Percentiles rank a stretch among this genome's conserved stretches.
phyloP scores from a whole-genome alignment of 345 rosid species.

The Cardamine chenopodiifolia region DNA sequence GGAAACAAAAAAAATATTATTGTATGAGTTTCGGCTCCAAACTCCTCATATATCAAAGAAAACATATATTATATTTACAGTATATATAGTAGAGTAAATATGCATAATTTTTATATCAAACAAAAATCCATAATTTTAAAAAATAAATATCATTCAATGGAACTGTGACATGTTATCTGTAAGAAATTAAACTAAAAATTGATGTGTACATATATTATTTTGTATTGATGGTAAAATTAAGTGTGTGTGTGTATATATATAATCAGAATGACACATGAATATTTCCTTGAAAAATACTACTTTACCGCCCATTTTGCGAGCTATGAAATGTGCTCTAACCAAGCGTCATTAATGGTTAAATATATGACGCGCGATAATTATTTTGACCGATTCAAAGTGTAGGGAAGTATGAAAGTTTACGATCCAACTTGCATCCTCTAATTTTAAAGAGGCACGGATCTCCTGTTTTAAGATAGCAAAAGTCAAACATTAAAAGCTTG shows the following conservation, averaged over 20 bases:
- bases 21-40: neutral
- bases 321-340: neutral
- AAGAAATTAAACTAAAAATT: neutral
- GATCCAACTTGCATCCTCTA: conserved; percentile 32
- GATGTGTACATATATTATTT: neutral
- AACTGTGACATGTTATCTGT: neutral
- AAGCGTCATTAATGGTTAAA: conserved; percentile 15
- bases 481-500: conserved; percentile 37
- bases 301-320: neutral
- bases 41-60: neutral
- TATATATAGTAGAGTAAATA: too few relatives aligned
- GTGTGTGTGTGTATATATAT: neutral
- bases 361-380: neutral
- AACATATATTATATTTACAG: too few relatives aligned
- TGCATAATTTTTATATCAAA: too few relatives aligned
- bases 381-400: conserved; percentile 38
- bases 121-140: too few relatives aligned
- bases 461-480: conserved; percentile 22
- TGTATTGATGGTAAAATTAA: neutral
- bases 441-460: conserved; percentile 34
- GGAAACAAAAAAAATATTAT: too few relatives aligned
- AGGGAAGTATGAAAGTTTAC: conserved; percentile 23
- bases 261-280: too few relatives aligned
- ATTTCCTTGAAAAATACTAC: neutral
- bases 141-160: neutral